Conservation (phyloP, 139 green algal genomes). For the Gonium pectorale region DNA sequence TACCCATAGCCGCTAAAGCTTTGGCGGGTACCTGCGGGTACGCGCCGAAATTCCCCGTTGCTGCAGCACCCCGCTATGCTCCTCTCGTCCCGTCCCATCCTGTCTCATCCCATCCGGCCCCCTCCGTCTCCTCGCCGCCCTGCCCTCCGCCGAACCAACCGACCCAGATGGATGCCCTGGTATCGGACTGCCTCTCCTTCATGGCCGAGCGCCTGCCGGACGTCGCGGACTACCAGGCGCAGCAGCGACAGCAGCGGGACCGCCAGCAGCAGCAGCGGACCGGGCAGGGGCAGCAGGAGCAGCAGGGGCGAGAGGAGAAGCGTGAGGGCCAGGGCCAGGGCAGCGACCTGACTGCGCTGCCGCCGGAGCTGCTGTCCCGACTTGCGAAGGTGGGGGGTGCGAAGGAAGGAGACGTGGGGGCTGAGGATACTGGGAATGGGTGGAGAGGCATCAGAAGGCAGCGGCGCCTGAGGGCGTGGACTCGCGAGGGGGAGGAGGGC, state of each 20-base stretch:
- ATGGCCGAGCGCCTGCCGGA: not conserved
- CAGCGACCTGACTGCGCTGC: conserved; percentile 34
- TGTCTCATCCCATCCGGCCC: not conserved
- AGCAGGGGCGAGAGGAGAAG: not conserved
- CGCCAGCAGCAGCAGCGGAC: too few relatives aligned
- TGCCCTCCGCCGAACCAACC: not conserved
- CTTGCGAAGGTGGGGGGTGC: conserved; percentile 39
- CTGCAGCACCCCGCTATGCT: too few relatives aligned
- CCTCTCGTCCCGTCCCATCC: too few relatives aligned
- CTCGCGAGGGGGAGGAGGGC: too few relatives aligned
- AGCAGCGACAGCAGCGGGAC: not conserved
- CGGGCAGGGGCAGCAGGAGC: not conserved
- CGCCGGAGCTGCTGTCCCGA: conserved; percentile 20
- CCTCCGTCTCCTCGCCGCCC: not conserved
- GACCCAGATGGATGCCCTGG: conserved; percentile 24
- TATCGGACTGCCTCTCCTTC: conserved; percentile 17
- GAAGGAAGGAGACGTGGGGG: too few relatives aligned
- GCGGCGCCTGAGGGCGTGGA: too few relatives aligned
- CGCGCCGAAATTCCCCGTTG: too few relatives aligned
- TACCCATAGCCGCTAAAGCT: too few relatives aligned
- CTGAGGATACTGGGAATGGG: too few relatives aligned
- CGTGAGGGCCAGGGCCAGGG: not conserved
- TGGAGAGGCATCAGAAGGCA: too few relatives aligned
- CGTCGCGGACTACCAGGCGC: not conserved
- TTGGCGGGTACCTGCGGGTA: too few relatives aligned